Percentiles rank a stretch among this genome's conserved stretches.
Evolutionary conservation across 805 yeast genomes (phyloP).

Genomic region (Pichia nakasei): DNA sequence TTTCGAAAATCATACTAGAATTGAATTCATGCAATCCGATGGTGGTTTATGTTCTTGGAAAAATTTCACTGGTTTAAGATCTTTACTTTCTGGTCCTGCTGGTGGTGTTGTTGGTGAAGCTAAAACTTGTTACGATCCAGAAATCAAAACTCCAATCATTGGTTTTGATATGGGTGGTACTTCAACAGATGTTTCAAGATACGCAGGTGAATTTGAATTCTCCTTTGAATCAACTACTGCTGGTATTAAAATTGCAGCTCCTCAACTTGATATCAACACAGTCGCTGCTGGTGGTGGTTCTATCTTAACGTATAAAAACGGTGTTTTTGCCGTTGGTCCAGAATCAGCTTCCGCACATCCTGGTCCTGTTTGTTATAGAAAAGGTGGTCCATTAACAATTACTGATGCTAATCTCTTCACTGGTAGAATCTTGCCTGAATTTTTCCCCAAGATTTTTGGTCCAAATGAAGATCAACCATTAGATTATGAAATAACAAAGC

Average conservation of each 20-base stretch:
- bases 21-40: conserved; percentile 91
- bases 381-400: conserved; percentile 78
- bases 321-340: conserved; percentile 74
- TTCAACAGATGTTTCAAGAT: conserved; percentile 75
- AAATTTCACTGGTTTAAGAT: conserved; percentile 75
- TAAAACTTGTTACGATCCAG: conserved; percentile 57
- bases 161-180: conserved; percentile 93
- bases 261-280: conserved; percentile 72
- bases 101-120: conserved; percentile 96
- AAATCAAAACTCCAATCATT: conserved; percentile 51
- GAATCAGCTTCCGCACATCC: conserved; percentile 85
- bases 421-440: conserved; percentile 65
- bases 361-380: conserved; percentile 81
- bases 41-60: conserved; percentile 86
- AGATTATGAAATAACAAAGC: conserved; percentile 44
- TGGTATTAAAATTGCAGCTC: conserved; percentile 74
- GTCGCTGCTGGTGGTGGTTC: conserved; percentile 87
- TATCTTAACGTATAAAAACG: conserved; percentile 55
- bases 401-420: conserved; percentile 75
- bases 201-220: conserved; percentile 62
- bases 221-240: conserved; percentile 79
- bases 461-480: conserved; percentile 67
- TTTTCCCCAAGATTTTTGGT: conserved; percentile 77
- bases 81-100: conserved; percentile 92
- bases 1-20: conserved; percentile 38